Percentiles rank a stretch among this genome's conserved stretches.
phyloP scores from a whole-genome alignment of 2,329 filamentous ascomycete genomes.

The Alternaria angustiovoidea region DNA sequence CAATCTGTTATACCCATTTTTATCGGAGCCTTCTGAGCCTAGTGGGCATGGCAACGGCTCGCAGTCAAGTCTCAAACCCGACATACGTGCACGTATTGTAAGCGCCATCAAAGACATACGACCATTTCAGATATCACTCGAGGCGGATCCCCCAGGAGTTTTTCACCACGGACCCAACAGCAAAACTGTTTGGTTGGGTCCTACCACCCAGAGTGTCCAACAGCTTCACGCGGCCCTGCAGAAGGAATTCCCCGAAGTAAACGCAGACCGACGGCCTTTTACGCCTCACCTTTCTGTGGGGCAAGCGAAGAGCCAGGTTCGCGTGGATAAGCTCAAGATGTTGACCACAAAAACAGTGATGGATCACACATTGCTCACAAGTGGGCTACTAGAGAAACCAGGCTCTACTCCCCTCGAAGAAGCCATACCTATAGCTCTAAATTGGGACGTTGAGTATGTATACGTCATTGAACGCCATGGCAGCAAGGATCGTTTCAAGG shows the following conservation, averaged over 20 bases:
- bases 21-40: slow-evolving; percentile 28
- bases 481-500: slow-evolving; percentile 35
- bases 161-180: slow-evolving; percentile 26
- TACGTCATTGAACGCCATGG: slow-evolving; percentile 39
- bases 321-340: slow-evolving; percentile 20
- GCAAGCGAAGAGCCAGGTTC: slow-evolving; percentile 27
- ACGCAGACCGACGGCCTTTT: slow-evolving; percentile 31
- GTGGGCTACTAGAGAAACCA: slow-evolving; percentile 14
- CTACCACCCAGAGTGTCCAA: slow-evolving; percentile 20
- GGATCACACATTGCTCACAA: slow-evolving; percentile 20
- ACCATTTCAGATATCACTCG: slow-evolving; percentile 31
- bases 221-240: slow-evolving; percentile 38
- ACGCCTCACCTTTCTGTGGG: slow-evolving; percentile 40
- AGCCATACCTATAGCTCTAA: slow-evolving; percentile 14
- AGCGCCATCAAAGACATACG: slow-evolving; percentile 22
- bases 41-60: slow-evolving; percentile 8
- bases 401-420: neutral
- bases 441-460: slow-evolving; percentile 39
- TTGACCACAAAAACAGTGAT: slow-evolving; percentile 25
- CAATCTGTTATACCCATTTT: slow-evolving; percentile 44
- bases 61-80: slow-evolving; percentile 20
- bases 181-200: slow-evolving; percentile 37
- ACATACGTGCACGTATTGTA: slow-evolving; percentile 33
- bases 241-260: slow-evolving; percentile 34
- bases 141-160: slow-evolving; percentile 26